Evolutionary conservation across 2,329 filamentous ascomycete genomes (phyloP), one percentile per base, ranked within the genome.

Genomic region (Sarocladiaceae sp.): DNA sequence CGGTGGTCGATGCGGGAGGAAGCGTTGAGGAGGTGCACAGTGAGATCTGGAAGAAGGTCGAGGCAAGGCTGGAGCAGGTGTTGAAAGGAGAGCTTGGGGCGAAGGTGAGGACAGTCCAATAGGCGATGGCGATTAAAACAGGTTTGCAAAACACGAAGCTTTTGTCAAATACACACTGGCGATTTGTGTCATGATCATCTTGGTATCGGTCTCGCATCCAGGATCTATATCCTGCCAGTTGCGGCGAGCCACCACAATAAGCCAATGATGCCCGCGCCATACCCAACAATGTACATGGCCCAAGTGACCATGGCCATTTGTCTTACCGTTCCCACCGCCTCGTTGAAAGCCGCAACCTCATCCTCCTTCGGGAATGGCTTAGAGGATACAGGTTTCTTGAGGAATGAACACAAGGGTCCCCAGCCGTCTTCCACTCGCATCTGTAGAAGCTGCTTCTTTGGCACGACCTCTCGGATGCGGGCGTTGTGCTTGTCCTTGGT

Each of bases 1-100:
- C 70, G 32, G 70, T 80, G 4, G 64, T 78, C 9, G 71, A 78
- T 55, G 78, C 77, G 2, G 72, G 74, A 0, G 60, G 67, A 2
- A 70, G 63, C 2, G 68, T 78, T 1, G 77, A 80, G 39, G 78
- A 74, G 47, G 76, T 83, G 6, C 69, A 69, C 5, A 70, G 73
- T 46, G 67, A 68, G 53, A 66, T 83, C 19, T 81, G 77, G 78
- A 60, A 58, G 33, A 66, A 69, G 49, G 74, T 77, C 1, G 53
- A 56, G 53, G 59, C 55, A n/a, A 64, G 68, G 46, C 55, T 80
- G 10, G 68, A 69, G 44, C 61, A 63, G 19, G 74, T 77, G 12
- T 70, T 74, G 50, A 64, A 64, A 44, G 73, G 75, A 0, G 69
- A 73, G 53, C 54, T 71, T 15, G 74, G 74, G 1, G 63, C 50